Conservation (phyloP, 2,329 filamentous ascomycete species). For the Pseudogymnoascus sp. region DNA sequence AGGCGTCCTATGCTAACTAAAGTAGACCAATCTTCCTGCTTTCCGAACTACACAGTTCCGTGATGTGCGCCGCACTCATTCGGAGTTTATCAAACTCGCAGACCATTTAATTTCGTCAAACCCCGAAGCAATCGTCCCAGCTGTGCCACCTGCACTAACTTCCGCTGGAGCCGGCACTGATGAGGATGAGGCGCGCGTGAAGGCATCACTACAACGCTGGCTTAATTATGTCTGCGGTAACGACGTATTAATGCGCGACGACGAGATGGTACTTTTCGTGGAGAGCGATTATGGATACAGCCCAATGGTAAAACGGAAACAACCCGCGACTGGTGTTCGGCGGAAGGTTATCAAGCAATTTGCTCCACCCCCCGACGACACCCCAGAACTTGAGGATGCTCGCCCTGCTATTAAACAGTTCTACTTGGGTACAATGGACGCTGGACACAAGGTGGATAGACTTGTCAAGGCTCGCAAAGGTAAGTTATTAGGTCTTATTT, state of each 20-base stretch:
- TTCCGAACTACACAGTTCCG: constrained; percentile 98
- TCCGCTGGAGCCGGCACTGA: constrained; percentile 92
- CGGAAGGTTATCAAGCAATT: constrained; percentile 97
- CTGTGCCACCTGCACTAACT: constrained; percentile 88
- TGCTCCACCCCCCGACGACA: constrained; percentile 92
- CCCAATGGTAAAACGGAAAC: constrained; percentile 88
- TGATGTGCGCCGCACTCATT: constrained; percentile 89
- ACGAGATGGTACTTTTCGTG: constrained; percentile 97
- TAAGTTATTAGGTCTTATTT: constrained; percentile 34
- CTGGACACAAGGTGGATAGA: constrained; percentile 92
- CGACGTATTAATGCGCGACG: constrained; percentile 86
- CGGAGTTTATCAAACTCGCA: constrained; percentile 92
- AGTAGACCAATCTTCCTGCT: constrained; percentile 92
- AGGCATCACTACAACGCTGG: constrained; percentile 86
- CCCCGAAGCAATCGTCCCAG: constrained; percentile 87
- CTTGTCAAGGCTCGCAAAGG: constrained; percentile 87
- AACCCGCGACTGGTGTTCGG: constrained; percentile 90
- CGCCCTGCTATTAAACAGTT: constrained; percentile 90
- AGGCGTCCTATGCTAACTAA: not conserved
- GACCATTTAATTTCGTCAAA: constrained; percentile 97
- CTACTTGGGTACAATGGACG: constrained; percentile 90
- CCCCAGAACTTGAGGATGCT: constrained; percentile 83
- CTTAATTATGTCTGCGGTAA: constrained; percentile 88
- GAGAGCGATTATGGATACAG: constrained; percentile 98
- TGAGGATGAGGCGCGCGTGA: constrained; percentile 85